Evolutionary conservation across 176 grass and related monocot genomes (phyloP).

Genomic region (Pontederia paniculata): DNA sequence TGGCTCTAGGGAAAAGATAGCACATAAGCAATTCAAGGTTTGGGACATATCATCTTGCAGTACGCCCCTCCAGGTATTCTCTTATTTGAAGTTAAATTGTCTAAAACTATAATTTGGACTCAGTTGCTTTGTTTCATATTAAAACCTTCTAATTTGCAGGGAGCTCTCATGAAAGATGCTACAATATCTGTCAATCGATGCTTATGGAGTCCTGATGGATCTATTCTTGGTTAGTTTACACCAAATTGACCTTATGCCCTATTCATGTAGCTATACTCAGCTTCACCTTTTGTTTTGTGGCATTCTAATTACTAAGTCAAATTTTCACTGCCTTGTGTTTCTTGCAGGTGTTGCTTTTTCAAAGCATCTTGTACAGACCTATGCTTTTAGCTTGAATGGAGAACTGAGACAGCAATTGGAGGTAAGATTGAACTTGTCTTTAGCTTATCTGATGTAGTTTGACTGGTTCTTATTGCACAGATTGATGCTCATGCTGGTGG

Average conservation of each 20-base stretch:
- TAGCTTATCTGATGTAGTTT: conserved; percentile 9
- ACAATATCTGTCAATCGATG: conserved; percentile 96
- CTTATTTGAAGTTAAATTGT: not conserved
- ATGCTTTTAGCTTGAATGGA: conserved; percentile 68
- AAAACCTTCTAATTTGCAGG: conserved; percentile 31
- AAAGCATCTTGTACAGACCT: conserved; percentile 97
- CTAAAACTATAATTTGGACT: not conserved
- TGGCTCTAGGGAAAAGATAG: conserved; percentile 90
- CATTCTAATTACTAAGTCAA: not conserved
- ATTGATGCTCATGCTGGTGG: conserved; percentile 96
- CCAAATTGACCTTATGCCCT: too few relatives aligned
- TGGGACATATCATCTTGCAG: conserved; percentile 76
- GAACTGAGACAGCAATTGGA: conserved; percentile 85
- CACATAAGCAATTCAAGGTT: conserved; percentile 94
- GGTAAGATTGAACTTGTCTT: conserved; percentile 38
- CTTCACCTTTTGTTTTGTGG: not conserved
- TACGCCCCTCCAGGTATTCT: conserved; percentile 74
- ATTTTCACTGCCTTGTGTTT: conserved; percentile 22
- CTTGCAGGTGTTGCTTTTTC: conserved; percentile 92
- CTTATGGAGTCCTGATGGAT: conserved; percentile 93
- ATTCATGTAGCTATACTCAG: too few relatives aligned
- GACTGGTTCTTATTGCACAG: conserved; percentile 38
- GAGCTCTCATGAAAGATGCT: conserved; percentile 95
- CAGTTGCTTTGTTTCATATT: not conserved
- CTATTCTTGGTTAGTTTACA: conserved; percentile 51